A percentile compares a stretch with the other conserved stretches of the same genome.
These are phyloP conservation scores for Aspergillus sp. DNA, from an alignment of 2,329 filamentous ascomycete genomes.

Conservation along the genomic window DNA sequence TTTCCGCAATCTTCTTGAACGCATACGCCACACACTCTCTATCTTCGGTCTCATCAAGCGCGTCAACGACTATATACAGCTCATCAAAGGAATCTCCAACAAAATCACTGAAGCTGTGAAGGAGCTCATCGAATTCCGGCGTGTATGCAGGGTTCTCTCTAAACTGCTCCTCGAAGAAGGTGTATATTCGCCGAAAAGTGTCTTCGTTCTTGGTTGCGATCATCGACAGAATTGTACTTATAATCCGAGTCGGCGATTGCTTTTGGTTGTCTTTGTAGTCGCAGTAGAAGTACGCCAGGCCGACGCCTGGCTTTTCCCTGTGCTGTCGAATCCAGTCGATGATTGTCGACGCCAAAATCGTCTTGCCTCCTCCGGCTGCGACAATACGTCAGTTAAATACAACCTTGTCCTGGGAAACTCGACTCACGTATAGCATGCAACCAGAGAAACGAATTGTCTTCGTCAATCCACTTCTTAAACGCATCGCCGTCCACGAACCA, in stretches of 20 bases:
- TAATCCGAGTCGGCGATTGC: not conserved
- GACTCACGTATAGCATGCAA: constrained; percentile 2
- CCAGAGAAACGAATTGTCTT: not conserved
- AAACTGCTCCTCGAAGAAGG: not conserved
- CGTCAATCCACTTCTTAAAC: not conserved
- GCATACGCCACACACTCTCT: not conserved
- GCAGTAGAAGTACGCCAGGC: not conserved
- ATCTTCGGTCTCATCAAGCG: not conserved
- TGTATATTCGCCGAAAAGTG: not conserved
- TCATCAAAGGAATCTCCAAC: not conserved
- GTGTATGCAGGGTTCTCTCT: not conserved
- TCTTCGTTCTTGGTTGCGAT: not conserved
- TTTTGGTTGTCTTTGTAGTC: constrained; percentile 6
- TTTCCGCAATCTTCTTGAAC: not conserved
- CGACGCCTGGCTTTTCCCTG: not conserved
- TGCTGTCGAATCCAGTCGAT: constrained; percentile 7
- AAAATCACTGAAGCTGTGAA: not conserved
- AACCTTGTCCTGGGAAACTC: not conserved
- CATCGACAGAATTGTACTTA: not conserved
- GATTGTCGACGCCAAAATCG: constrained; percentile 3
- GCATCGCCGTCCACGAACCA: not conserved
- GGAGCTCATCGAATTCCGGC: not conserved
- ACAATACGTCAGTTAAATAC: not conserved
- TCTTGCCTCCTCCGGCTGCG: constrained; percentile 5
- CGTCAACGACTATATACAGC: not conserved